Evolutionary conservation across 257 asterid genomes (phyloP).

Genomic region (Jaltomata sinuosa): DNA sequence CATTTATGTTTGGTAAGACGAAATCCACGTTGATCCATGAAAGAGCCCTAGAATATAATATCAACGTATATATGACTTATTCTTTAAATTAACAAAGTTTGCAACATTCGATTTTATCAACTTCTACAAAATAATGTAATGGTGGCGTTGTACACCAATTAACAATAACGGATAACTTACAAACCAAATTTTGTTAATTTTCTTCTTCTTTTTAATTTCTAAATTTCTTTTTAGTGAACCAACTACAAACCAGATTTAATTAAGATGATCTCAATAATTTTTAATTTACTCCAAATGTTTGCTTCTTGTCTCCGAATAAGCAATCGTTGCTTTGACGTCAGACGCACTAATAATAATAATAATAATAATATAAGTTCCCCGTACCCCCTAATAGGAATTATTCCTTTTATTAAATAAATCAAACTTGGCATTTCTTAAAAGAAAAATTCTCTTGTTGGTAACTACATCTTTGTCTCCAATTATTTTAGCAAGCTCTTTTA

Average conservation of each 20-base stretch:
- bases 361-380: not conserved
- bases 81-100: not conserved
- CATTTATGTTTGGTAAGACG: not conserved
- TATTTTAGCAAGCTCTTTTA: not conserved
- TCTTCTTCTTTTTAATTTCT: no score
- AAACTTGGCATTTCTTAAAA: not conserved
- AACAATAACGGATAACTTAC: not conserved
- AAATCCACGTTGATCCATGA: not conserved
- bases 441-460: not conserved
- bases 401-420: not conserved
- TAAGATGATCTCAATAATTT: not conserved
- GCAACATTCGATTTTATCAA: not conserved
- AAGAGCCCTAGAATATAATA: not conserved
- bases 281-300: not conserved
- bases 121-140: not conserved
- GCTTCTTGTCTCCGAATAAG: not conserved
- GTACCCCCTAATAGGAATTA: not conserved
- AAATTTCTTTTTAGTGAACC: not conserved
- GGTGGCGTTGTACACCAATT: not conserved
- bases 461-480: not conserved
- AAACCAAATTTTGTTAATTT: not conserved
- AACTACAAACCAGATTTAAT: not conserved
- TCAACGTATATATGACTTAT: not conserved
- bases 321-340: not conserved
- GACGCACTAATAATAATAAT: not conserved